Evolutionary conservation across 2,329 filamentous ascomycete species (phyloP).

Genomic region (Endocalyx cinctus): DNA sequence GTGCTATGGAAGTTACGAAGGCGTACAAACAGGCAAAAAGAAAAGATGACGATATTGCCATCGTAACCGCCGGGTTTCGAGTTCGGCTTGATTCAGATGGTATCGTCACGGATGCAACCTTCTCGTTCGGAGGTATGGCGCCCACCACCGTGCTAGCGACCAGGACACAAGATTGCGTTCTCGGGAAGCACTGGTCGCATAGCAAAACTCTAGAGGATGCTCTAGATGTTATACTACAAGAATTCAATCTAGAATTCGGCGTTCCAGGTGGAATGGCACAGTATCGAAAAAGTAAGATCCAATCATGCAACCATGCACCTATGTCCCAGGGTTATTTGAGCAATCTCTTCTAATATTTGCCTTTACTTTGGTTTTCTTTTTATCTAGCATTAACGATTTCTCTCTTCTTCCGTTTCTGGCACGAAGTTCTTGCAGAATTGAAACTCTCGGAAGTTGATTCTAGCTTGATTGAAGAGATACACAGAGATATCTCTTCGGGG

Average conservation of each 20-base stretch:
- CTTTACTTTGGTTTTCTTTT: too few species aligned
- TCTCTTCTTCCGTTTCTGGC: slow-evolving; percentile 94
- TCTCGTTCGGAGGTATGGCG: slow-evolving; percentile 93
- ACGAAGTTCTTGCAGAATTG: slow-evolving; percentile 69
- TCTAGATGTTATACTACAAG: slow-evolving; percentile 75
- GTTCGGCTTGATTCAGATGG: slow-evolving; percentile 64
- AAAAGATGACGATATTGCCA: slow-evolving; percentile 96
- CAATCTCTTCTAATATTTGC: too few species aligned
- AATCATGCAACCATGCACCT: too few species aligned
- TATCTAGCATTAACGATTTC: slow-evolving; percentile 67
- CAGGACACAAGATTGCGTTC: slow-evolving; percentile 63
- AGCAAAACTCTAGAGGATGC: slow-evolving; percentile 75
- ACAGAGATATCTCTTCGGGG: slow-evolving; percentile 74
- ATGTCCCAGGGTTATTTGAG: too few species aligned
- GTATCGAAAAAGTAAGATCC: slow-evolving; percentile 61
- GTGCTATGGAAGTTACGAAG: slow-evolving; percentile 72
- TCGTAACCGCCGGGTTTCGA: slow-evolving; percentile 80
- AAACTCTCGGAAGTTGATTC: slow-evolving; percentile 35
- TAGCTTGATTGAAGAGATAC: slow-evolving; percentile 72
- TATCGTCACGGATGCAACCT: slow-evolving; percentile 63
- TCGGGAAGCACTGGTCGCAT: slow-evolving; percentile 72
- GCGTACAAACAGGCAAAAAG: slow-evolving; percentile 94
- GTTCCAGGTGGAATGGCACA: slow-evolving; percentile 96
- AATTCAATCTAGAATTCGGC: slow-evolving; percentile 82
- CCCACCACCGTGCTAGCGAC: slow-evolving; percentile 78